A percentile compares a stretch with the other conserved stretches of the same genome.
These are phyloP conservation scores for Citrus medica DNA, from an alignment of 345 rosid genomes.

Conservation along the genomic window DNA sequence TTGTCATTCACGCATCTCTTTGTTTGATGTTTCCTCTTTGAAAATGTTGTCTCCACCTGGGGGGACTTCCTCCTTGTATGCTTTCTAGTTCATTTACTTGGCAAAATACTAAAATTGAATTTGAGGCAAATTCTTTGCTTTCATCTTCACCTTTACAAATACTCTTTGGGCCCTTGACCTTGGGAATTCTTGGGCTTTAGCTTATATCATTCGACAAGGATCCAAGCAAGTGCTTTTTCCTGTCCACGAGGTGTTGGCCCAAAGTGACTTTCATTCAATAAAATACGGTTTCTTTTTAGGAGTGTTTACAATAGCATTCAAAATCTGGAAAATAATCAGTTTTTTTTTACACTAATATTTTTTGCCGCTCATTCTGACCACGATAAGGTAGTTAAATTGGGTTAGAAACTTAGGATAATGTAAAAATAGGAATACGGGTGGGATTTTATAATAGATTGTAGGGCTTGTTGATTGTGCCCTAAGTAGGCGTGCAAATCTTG, in stretches of 20 bases:
- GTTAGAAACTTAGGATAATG: neutral
- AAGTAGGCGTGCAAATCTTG: neutral
- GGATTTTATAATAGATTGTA: neutral
- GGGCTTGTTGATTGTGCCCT: neutral
- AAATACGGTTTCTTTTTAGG: neutral
- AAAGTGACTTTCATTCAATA: neutral
- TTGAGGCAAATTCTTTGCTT: neutral
- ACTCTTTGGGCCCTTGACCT: neutral
- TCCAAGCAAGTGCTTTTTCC: neutral
- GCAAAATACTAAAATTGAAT: too few species aligned
- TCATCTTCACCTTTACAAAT: neutral
- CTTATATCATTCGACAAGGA: neutral
- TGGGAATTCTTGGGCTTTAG: neutral
- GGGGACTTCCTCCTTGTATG: too few species aligned
- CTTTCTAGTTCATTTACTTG: too few species aligned
- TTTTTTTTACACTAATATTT: neutral
- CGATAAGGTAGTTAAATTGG: too few species aligned
- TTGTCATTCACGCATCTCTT: neutral
- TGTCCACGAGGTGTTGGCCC: neutral
- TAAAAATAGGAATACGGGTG: neutral
- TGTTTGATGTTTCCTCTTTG: too few species aligned
- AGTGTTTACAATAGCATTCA: neutral
- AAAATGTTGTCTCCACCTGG: too few species aligned
- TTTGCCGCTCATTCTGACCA: neutral
- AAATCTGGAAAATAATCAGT: neutral